These are phyloP conservation scores for Coemansia furcata DNA, from an alignment of 192 early-diverging fungal genomes.

Conservation along the genomic window DNA sequence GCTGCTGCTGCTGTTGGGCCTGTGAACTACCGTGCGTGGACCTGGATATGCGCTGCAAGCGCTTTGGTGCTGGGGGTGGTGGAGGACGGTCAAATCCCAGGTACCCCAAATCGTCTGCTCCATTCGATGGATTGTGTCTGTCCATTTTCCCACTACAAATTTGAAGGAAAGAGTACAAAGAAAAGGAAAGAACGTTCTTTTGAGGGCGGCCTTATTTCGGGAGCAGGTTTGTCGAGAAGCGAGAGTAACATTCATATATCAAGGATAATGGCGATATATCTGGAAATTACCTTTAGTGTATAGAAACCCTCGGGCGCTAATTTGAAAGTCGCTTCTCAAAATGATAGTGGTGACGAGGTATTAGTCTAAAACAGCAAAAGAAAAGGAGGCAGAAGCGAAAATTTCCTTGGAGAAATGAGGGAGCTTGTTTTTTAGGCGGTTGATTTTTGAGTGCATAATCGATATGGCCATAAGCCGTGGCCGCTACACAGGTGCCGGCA, in stretches of 20 bases:
- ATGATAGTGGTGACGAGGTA: neutral
- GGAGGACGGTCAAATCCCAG: slow-evolving; percentile 39
- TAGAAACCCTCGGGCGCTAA: too few relatives aligned
- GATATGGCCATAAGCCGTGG: neutral
- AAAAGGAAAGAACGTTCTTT: neutral
- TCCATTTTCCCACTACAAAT: slow-evolving; percentile 29
- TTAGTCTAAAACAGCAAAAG: neutral
- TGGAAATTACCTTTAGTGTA: too few relatives aligned
- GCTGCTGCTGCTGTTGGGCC: slow-evolving; percentile 14
- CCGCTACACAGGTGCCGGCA: neutral
- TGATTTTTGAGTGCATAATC: neutral
- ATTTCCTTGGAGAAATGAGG: neutral
- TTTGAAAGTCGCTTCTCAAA: neutral
- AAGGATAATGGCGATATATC: too few relatives aligned
- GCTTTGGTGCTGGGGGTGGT: slow-evolving; percentile 33
- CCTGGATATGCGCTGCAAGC: slow-evolving; percentile 41
- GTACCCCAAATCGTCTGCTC: slow-evolving; percentile 15
- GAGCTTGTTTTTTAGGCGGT: neutral
- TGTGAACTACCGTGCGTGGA: slow-evolving; percentile 10
- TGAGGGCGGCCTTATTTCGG: neutral
- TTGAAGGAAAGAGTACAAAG: neutral
- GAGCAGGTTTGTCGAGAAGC: too few relatives aligned
- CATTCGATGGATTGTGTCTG: slow-evolving; percentile 15
- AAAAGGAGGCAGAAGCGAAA: neutral
- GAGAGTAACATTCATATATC: too few relatives aligned